Evolutionary conservation across 352 stramenopile genomes (phyloP), one percentile per base, ranked within the genome.

Genomic region (Globisporangium recalcitrans): DNA sequence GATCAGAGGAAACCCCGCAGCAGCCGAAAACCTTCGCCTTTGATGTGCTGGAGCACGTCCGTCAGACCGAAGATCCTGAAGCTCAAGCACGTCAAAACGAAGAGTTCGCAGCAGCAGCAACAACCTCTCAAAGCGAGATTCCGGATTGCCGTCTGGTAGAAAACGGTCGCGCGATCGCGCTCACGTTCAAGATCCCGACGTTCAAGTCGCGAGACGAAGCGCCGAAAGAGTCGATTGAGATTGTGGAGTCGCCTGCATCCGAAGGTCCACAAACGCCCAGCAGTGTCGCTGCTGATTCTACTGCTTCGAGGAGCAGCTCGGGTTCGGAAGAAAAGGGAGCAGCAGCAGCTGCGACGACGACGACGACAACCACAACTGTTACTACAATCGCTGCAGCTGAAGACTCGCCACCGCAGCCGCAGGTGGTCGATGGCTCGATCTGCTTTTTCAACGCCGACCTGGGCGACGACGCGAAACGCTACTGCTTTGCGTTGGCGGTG

Each of bases 401-500:
- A 24, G 26, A 53, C 4, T 16, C 19, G 19, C 16, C 40, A 0
- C 49, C 72, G 67, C 48, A 67, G n/a, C 71, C 80, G 7, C 82
- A 88, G 29, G 70, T 88, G 31, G 60, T 71, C 9, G 83, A 92
- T 40, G 83, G 83, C 19, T 59, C 77, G 54, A 62, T 90, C 31
- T 92, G 83, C 62, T 88, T 92, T 32, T 90, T 73, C 58, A 84
- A 92, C 62, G 67, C 68, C 3, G 74, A 88, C 24, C 69, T 81
- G 34, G 61, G 42, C 16, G 58, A 63, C n/a, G 68, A 80, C 19
- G 74, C 80, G n/a, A 85, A 72, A 53, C 73, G 79, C 52, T 90
- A 89, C 58, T 92, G 82, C 62, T 92, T 90, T 51, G 63, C 68
- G 13, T 46, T 92, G 2, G 74, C 80, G 4, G 60, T 88, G 44